Percentiles rank a stretch among this genome's conserved stretches.
Conservation (phyloP, 78 protist species). For the Protostelium mycophagum region DNA sequence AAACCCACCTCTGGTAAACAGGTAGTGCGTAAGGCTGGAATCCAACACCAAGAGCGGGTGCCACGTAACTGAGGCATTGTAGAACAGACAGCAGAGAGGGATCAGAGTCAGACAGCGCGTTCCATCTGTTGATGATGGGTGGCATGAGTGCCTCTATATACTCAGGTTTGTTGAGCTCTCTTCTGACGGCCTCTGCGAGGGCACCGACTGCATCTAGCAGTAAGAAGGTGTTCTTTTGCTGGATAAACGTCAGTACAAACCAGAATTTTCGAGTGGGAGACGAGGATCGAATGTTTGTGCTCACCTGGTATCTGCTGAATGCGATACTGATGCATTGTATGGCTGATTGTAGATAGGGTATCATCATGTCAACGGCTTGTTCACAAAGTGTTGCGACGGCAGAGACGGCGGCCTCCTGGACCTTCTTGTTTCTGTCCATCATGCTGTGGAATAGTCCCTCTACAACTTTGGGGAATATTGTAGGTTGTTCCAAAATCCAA, state of each 20-base stretch:
- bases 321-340: conserved; percentile 62
- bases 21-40: conserved; percentile 45
- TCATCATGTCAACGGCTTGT: conserved; percentile 27
- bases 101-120: conserved; percentile 52
- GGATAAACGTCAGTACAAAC: conserved; percentile 18
- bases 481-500: conserved; percentile 18
- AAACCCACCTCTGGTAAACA: conserved; percentile 33
- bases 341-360: conserved; percentile 53
- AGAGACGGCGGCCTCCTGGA: conserved; percentile 83
- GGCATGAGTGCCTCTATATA: conserved; percentile 46
- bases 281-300: no score
- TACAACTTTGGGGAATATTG: conserved; percentile 13
- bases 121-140: conserved; percentile 73
- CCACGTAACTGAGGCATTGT: conserved; percentile 77
- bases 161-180: conserved; percentile 64
- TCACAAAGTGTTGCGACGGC: conserved; percentile 86
- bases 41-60: conserved; percentile 60
- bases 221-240: conserved; percentile 74
- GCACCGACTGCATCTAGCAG: conserved; percentile 82
- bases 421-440: conserved; percentile 66
- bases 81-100: conserved; percentile 69
- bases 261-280: no score
- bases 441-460: conserved; percentile 60
- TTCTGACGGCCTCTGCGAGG: conserved; percentile 67
- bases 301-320: conserved; percentile 14